Base-by-base conservation (phyloP, 108 stramenopile species). In the Discostella stelligeroides region DNA sequence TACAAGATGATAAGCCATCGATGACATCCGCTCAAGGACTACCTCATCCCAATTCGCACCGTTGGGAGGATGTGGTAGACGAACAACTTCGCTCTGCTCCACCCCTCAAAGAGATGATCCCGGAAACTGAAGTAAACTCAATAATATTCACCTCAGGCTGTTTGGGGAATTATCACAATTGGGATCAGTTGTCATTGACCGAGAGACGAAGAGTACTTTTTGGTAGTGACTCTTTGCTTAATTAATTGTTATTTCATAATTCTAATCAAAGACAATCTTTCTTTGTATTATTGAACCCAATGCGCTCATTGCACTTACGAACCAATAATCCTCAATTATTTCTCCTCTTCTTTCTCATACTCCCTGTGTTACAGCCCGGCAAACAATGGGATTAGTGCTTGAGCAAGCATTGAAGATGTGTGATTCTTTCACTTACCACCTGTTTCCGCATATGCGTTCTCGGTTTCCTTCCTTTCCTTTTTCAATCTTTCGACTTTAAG, bases 151-250 rank as follows among this genome's bases (percentile, higher is more conserved):
- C 82, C 11, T 84, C 88, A 1, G 93, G 88, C 17, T 74, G 86
- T 59, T 63, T 74, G 25, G 77, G 75, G 30, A 50, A 85, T 27
- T 86, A 83, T 60, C 77, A 66, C 60, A 66, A 75, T 12, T 67
- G 90, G 56, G 29, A 72, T 28, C 39, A 73, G 8, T 76, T 89
- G 75, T 64, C 84, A 23, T 65, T 81, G 11, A 38, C 69, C 14
- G 89, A 91, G 62, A 73, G 86, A 39, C 84, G 86, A 63, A 88
- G 84, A 39, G 76, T 84, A 43, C 79, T 94, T 29, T 94, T 91
- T 76, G 92, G 88, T 55, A 87, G 86, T 21, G 93, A 94, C 77
- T 80, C 88, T 72, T 74, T 91, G 50, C 66, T 72, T 25, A 79
- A 53, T 56, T 79, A 41, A 60, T 34, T 34, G 3, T 5, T 34